Conservation (phyloP, 2,329 filamentous ascomycete genomes). For the Tympanopsis confertula region DNA sequence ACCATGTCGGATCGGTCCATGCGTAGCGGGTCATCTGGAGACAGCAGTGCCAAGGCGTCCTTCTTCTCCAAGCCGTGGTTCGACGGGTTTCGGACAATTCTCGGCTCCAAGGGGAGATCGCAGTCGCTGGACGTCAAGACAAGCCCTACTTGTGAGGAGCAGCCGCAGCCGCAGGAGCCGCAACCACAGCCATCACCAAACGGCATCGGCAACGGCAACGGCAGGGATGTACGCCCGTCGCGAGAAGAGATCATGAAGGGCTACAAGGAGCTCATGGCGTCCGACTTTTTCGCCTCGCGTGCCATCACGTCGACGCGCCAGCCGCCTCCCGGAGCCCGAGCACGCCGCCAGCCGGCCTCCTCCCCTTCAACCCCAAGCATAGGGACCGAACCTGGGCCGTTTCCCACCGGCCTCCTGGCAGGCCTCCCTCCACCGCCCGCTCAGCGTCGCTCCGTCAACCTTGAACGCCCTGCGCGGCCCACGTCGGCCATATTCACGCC, state of each 20-base stretch:
- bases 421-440: conserved; percentile 3
- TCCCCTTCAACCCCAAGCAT: conserved; percentile 4
- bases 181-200: conserved; percentile 11
- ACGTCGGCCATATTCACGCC: no score
- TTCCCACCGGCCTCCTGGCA: conserved; percentile 3
- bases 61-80: no score
- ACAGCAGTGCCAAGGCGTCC: no score
- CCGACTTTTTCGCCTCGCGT: conserved; percentile 45
- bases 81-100: no score
- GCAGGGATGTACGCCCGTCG: conserved; percentile 14
- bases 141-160: no score
- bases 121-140: no score
- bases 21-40: no score
- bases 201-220: conserved; percentile 5
- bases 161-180: conserved; percentile 9
- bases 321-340: conserved; percentile 15
- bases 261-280: conserved; percentile 42
- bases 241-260: conserved; percentile 41
- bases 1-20: no score
- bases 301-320: conserved; percentile 45
- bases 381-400: conserved; percentile 3
- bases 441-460: no score
- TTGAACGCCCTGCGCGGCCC: no score
- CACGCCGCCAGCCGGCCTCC: conserved; percentile 5
- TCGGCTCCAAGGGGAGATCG: no score